These are phyloP conservation scores for Euphorbia pulcherrima DNA, from an alignment of 345 rosid genomes.

Conservation along the genomic window DNA sequence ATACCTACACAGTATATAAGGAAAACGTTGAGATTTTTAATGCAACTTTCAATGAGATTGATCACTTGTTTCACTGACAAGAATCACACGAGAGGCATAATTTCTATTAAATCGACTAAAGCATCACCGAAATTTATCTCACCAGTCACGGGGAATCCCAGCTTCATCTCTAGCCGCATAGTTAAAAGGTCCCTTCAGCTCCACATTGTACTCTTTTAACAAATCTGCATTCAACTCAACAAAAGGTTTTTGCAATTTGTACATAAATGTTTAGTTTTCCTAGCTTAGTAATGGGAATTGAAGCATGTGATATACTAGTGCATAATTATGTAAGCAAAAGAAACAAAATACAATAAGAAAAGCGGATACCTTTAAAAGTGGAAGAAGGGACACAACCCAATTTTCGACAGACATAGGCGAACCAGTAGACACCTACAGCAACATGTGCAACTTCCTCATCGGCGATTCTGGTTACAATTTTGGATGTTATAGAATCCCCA, in stretches of 20 bases:
- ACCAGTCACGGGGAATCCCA: conserved; percentile 93
- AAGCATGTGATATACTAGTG: too few relatives aligned
- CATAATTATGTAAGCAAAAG: neutral
- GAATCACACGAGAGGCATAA: neutral
- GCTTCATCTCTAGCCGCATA: conserved; percentile 82
- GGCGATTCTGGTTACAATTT: conserved; percentile 67
- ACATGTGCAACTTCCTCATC: conserved; percentile 96
- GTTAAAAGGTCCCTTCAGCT: conserved; percentile 92
- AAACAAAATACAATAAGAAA: conserved; percentile 3
- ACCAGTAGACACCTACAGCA: conserved; percentile 89
- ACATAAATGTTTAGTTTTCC: conserved; percentile 12
- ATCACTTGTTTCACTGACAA: neutral
- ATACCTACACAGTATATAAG: conserved; percentile 47
- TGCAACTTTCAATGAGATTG: neutral
- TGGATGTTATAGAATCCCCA: conserved; percentile 75
- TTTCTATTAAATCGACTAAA: neutral
- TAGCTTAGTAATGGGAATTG: too few relatives aligned
- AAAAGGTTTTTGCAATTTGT: conserved; percentile 3
- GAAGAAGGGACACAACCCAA: conserved; percentile 64
- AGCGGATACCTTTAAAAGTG: conserved; percentile 65
- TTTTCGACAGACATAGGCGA: conserved; percentile 62
- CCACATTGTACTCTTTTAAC: conserved; percentile 68
- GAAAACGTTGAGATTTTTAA: neutral
- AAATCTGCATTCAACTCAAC: conserved; percentile 40
- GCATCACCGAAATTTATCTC: conserved; percentile 14